A percentile compares a stretch with the other conserved stretches of the same genome.
Evolutionary conservation across 2,329 filamentous ascomycete species (phyloP).

Genomic region (Phoma sp.): DNA sequence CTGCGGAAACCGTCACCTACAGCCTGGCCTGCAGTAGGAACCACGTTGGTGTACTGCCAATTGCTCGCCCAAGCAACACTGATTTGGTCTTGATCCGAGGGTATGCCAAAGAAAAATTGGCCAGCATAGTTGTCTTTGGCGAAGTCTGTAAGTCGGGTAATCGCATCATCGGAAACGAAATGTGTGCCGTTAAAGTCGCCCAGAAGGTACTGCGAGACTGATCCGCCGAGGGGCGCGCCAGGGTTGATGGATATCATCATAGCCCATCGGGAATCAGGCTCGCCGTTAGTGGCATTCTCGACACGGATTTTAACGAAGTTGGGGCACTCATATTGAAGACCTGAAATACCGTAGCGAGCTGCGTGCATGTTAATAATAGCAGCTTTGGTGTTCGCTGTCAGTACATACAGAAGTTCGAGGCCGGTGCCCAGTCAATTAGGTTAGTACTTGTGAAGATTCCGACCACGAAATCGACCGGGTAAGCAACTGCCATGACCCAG

Average conservation of each 20-base stretch:
- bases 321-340: constrained; percentile 67
- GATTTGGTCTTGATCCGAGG: constrained; percentile 52
- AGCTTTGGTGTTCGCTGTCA: background rate
- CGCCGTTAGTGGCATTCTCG: constrained; percentile 33
- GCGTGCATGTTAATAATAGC: background rate
- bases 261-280: constrained; percentile 51
- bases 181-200: constrained; percentile 70
- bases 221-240: constrained; percentile 63
- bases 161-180: constrained; percentile 56
- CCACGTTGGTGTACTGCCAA: constrained; percentile 63
- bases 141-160: constrained; percentile 54
- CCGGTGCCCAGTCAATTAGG: constrained; percentile 63
- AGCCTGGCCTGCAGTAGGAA: constrained; percentile 61
- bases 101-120: constrained; percentile 58
- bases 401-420: constrained; percentile 61
- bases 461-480: constrained; percentile 61
- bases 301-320: constrained; percentile 65
- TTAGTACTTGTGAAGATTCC: constrained; percentile 68
- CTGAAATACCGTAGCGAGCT: constrained; percentile 54
- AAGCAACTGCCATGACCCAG: constrained; percentile 59
- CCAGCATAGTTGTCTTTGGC: constrained; percentile 63
- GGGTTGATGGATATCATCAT: constrained; percentile 63
- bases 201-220: constrained; percentile 61
- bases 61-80: constrained; percentile 65
- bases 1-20: constrained; percentile 54